Evolutionary conservation across 768 basidiomycete genomes (phyloP).

Genomic region (Mycena kentingensis): DNA sequence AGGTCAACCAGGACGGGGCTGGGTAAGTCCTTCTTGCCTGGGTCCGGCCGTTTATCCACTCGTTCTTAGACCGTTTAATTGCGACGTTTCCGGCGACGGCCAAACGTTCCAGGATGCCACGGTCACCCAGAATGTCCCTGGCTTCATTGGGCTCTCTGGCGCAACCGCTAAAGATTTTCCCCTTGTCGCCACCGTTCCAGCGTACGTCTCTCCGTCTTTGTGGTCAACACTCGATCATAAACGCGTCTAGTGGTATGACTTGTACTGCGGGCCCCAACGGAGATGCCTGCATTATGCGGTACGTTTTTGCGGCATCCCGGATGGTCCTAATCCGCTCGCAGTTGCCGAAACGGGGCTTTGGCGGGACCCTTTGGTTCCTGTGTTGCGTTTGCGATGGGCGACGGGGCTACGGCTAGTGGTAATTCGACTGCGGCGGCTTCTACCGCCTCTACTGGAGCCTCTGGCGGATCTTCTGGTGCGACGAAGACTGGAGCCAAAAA

Average conservation of each 20-base stretch:
- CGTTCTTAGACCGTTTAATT: constrained; percentile 9
- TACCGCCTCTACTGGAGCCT: neutral
- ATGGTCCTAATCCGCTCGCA: neutral
- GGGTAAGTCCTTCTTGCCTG: constrained; percentile 7
- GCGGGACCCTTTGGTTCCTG: constrained; percentile 20
- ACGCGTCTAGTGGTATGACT: constrained; percentile 7
- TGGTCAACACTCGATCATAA: neutral
- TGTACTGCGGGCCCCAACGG: constrained; percentile 21
- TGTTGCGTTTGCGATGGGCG: constrained; percentile 10
- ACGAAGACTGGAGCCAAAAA: neutral
- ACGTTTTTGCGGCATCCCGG: neutral
- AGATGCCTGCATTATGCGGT: constrained; percentile 22
- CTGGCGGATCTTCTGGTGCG: neutral
- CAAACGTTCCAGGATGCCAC: constrained; percentile 19
- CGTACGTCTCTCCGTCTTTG: constrained; percentile 6
- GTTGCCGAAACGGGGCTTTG: constrained; percentile 12
- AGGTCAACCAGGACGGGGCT: constrained; percentile 23
- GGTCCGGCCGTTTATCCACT: neutral
- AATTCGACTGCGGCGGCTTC: constrained; percentile 2
- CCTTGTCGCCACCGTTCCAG: constrained; percentile 17
- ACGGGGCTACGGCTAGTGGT: neutral
- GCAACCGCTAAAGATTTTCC: constrained; percentile 16
- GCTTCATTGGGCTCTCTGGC: constrained; percentile 7
- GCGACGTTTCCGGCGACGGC: constrained; percentile 21
- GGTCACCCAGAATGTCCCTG: constrained; percentile 17